phyloP scores from a whole-genome alignment of 106 monocot species.

The Platanthera guangdongensis region DNA sequence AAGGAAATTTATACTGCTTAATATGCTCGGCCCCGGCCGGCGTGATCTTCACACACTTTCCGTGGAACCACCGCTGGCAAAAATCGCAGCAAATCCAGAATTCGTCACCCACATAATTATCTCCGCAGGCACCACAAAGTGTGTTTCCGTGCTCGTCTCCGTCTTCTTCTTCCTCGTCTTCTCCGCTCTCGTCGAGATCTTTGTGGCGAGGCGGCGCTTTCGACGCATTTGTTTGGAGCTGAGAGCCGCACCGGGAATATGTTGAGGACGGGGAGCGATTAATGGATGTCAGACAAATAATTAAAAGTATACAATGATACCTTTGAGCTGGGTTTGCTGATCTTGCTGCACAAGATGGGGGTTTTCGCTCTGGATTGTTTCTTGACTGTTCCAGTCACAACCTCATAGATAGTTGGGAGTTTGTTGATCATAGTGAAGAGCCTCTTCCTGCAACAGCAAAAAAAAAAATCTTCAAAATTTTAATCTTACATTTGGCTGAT shows the following conservation, averaged over 20 bases:
- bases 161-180: constrained; percentile 28
- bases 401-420: constrained; percentile 70
- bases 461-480: too few species aligned
- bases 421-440: constrained; percentile 76
- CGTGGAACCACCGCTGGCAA: constrained; percentile 63
- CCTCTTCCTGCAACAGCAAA: constrained; percentile 34
- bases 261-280: not conserved
- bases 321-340: constrained; percentile 53
- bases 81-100: constrained; percentile 72
- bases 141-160: constrained; percentile 52
- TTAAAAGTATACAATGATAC: constrained; percentile 11
- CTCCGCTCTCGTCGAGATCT: constrained; percentile 27
- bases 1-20: constrained; percentile 76
- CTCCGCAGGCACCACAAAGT: constrained; percentile 59
- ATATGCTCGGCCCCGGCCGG: constrained; percentile 67
- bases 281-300: not conserved
- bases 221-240: constrained; percentile 21
- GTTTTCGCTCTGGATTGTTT: constrained; percentile 62
- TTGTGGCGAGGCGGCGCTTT: constrained; percentile 16
- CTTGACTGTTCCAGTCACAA: constrained; percentile 52
- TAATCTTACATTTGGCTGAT: too few species aligned
- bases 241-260: not conserved
- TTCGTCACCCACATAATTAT: constrained; percentile 41
- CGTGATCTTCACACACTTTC: constrained; percentile 60
- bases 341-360: constrained; percentile 48